phyloP scores from a whole-genome alignment of 1,284 basidiomycete species.

The Baeospora myosura region DNA sequence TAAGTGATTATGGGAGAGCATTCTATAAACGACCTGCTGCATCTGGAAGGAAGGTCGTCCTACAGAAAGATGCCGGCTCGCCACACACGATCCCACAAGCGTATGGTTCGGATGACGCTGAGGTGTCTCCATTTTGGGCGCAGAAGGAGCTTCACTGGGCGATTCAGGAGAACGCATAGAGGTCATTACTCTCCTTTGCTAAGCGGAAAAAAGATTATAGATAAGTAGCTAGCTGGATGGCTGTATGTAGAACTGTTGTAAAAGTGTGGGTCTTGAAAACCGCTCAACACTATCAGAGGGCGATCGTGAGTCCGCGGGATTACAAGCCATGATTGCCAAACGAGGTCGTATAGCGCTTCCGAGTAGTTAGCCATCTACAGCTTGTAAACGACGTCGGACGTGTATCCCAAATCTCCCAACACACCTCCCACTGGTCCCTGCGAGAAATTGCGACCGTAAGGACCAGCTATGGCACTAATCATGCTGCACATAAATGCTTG shows the following conservation, averaged over 20 bases:
- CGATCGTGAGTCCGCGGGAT: too few species aligned
- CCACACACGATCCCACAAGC: slow-evolving; percentile 9
- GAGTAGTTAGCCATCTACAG: too few species aligned
- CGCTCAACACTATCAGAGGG: too few species aligned
- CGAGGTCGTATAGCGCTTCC: too few species aligned
- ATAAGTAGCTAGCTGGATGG: too few species aligned
- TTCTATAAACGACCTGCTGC: slow-evolving; percentile 61
- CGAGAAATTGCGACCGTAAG: slow-evolving; percentile 66
- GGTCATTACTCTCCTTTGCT: too few species aligned
- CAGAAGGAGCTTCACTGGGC: slow-evolving; percentile 82
- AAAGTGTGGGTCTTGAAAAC: too few species aligned
- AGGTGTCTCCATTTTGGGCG: slow-evolving; percentile 91
- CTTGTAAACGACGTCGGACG: slow-evolving; percentile 62
- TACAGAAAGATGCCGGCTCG: slow-evolving; percentile 14
- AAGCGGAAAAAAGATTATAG: too few species aligned
- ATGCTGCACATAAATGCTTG: slow-evolving; percentile 39
- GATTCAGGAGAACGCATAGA: slow-evolving; percentile 39
- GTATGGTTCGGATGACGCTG: too few species aligned
- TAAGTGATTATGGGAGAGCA: slow-evolving; percentile 65
- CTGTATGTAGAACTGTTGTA: too few species aligned
- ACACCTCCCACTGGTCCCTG: slow-evolving; percentile 66
- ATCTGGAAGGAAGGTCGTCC: slow-evolving; percentile 17
- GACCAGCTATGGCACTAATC: slow-evolving; percentile 67
- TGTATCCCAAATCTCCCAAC: slow-evolving; percentile 58
- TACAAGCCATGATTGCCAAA: too few species aligned